Base-by-base conservation (phyloP, 2,329 filamentous ascomycete genomes). In the Diaporthe sp. region DNA sequence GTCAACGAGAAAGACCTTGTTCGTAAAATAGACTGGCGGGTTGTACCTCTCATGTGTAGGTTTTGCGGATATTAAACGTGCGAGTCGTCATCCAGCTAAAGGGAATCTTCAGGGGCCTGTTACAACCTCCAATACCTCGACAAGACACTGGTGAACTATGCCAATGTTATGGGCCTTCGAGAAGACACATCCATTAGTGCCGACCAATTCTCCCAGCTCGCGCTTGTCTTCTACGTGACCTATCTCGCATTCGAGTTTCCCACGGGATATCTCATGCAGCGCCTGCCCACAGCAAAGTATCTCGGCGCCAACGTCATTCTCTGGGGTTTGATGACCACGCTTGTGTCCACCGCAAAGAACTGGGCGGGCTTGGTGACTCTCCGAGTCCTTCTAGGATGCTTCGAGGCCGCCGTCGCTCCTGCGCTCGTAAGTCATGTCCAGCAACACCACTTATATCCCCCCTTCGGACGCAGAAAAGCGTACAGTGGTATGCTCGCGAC, bases 361-460 rank as follows among this genome's bases (percentile, higher is more conserved):
- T 90, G 87, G 78, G 85, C 84, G 3, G 86, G 87, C 0, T 81
- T 91, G 17, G 85, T 89, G 6, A 83, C 85, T 10, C 85, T 87
- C 2, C 84, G 89, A 9, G 85, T 89, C 17, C 79, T 91, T 0
- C 82, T 91, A 0, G 89, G 89, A 19, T 85, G 85, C 58, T 89
- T 90, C 74, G 90, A 91, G 79, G 84, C 87, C 17, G 87, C 86
- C 10, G 86, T 91, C 13, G 87, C 88, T 0, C 89, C 89, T 0
- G 86, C 86, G 28, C 85, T 91, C 71, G 65, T 69, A 69, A 69
- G 65, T 69, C 65, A 42, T 1, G n/a, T 17, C 49, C 49, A 7
- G 34, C 12, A 37, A 31, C 62, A 37, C 1, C 44, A 22, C 13
- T 15, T 4, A 22, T 4, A 22, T 17, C 28, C 28, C 31, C 4